A percentile compares a stretch with the other conserved stretches of the same genome.
Evolutionary conservation across 768 basidiomycete species (phyloP).

Genomic region (Auricularia auricula-judae): DNA sequence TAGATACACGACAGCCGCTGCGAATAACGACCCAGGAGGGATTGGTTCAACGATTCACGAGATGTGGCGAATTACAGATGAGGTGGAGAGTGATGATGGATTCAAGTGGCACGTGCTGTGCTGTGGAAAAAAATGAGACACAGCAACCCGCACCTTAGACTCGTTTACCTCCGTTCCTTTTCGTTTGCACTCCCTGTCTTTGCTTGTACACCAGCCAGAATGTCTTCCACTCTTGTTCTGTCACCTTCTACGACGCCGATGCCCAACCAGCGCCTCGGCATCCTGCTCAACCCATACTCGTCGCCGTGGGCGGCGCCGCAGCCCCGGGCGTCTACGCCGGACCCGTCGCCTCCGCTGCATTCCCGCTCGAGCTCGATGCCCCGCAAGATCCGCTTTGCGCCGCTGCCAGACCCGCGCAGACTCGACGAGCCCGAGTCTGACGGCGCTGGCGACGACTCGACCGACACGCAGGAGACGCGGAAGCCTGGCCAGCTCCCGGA

Average conservation of each 20-base stretch:
- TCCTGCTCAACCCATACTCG: constrained; percentile 7
- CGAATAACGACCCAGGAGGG: no score
- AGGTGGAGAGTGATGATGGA: no score
- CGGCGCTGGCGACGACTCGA: neutral
- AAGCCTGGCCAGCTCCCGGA: neutral
- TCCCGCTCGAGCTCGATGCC: constrained; percentile 5
- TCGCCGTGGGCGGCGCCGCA: neutral
- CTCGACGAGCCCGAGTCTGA: constrained; percentile 33
- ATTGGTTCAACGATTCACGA: no score
- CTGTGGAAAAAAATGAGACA: no score
- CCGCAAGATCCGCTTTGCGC: constrained; percentile 64
- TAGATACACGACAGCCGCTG: no score
- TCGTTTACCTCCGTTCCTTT: neutral
- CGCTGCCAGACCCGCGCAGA: constrained; percentile 66
- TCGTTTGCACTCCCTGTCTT: neutral
- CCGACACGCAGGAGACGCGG: neutral
- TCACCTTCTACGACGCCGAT: neutral
- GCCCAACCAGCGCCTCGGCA: neutral
- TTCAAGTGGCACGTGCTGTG: no score
- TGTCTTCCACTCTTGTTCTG: neutral
- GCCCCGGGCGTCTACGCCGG: neutral
- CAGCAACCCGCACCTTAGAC: neutral
- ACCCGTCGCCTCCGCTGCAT: neutral
- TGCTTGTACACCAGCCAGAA: neutral
- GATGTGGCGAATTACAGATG: no score